Percentiles rank a stretch among this genome's conserved stretches.
phyloP scores from a whole-genome alignment of 805 yeast species.

The Ogataea siamensis region DNA sequence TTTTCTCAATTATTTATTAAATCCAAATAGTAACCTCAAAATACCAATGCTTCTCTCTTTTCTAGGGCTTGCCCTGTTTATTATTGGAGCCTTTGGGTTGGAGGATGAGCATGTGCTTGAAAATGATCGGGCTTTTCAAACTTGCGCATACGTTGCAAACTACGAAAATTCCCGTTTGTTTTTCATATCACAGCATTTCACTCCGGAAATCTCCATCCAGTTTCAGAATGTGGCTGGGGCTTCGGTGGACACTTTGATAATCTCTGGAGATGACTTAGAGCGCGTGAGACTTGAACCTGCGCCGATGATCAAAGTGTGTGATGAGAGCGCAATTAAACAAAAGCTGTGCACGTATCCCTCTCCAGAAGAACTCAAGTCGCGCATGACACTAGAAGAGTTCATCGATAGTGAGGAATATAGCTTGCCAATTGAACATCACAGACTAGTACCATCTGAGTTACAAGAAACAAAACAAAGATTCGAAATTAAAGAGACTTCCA shows the following conservation, averaged over 20 bases:
- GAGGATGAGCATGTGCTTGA: conserved; percentile 25
- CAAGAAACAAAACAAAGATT: conserved; percentile 13
- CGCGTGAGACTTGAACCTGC: conserved; percentile 25
- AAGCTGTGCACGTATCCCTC: conserved; percentile 25
- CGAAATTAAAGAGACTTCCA: conserved; percentile 20
- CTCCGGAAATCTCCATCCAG: conserved; percentile 22
- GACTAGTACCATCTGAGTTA: conserved; percentile 9
- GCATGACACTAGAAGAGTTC: conserved; percentile 18
- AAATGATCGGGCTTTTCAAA: conserved; percentile 26
- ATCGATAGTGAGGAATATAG: conserved; percentile 17
- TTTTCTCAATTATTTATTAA: conserved; percentile 4
- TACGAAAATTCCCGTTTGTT: conserved; percentile 21
- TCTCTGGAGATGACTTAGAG: conserved; percentile 27
- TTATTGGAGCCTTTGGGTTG: conserved; percentile 14
- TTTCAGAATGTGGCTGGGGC: conserved; percentile 13
- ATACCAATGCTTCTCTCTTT: conserved; percentile 1
- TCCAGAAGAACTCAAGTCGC: conserved; percentile 13
- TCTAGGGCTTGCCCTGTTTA: too few relatives aligned
- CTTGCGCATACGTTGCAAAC: conserved; percentile 33
- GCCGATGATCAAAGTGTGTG: conserved; percentile 32
- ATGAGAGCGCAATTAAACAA: conserved; percentile 26
- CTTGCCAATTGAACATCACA: conserved; percentile 21
- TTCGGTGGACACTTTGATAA: conserved; percentile 23
- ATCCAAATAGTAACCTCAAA: not conserved
- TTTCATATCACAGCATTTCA: conserved; percentile 18